Base-by-base conservation (phyloP, 2,329 filamentous ascomycete species). In the Lachnum nothofagi region DNA sequence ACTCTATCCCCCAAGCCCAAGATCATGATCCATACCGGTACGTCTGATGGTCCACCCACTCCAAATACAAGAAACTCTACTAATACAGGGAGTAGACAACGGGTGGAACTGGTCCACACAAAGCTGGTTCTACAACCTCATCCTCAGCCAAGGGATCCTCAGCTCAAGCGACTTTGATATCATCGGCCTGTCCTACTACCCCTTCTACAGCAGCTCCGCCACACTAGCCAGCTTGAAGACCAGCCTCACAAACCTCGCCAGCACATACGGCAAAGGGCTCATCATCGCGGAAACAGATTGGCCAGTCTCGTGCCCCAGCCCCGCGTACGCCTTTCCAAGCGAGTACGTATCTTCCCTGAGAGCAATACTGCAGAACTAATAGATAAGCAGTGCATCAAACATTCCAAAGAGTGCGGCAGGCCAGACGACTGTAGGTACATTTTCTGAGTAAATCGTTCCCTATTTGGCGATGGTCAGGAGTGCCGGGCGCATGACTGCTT, bases 151-250 rank as follows among this genome's bases (percentile, higher is more conserved):
- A 20, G 81, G 77, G 2, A 70, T 71, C 1, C 69, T 84, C 3
- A 61, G 65, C 3, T 58, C 69, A 0, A 67, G 69, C 4, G 83
- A 86, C 55, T 87, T 82, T 51, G 85, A 89, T 63, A 75, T 84
- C 55, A 85, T 88, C 69, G 85, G 83, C 5, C 78, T 89, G 0
- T 83, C 79, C 0, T 88, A 82, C 68, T 88, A 89, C 60, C 85
- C 85, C 0, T 88, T 87, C 67, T 88, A 85, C 67, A 77, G 74
- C 61, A 63, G 70, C 0, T 69, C 62, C 1, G 84, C 84, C 1
- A 83, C 79, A 0, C 71, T 88, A 0, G 66, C 76, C 0, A 70
- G 72, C 8, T 72, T 88, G 27, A 71, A 76, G 59, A 70, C 69
- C 0, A 78, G 73, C 14, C 62, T 88, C 49, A 70, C 62, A 4